A percentile compares a stretch with the other conserved stretches of the same genome.
Evolutionary conservation across 2,329 filamentous ascomycete species (phyloP).

Genomic region (Sporothrix phasma): DNA sequence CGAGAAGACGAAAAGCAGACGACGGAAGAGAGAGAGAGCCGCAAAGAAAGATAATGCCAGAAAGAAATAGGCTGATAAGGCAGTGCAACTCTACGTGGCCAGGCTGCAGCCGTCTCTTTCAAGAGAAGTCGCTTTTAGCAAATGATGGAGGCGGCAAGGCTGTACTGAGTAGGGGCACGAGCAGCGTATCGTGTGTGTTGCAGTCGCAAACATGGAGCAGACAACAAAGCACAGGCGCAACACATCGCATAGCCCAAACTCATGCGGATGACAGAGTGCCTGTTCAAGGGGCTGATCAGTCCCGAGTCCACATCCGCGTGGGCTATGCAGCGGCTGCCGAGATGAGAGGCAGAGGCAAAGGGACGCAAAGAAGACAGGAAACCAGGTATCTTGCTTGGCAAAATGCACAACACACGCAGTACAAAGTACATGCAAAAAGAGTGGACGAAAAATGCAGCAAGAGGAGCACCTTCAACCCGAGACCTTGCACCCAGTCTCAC

Average conservation of each 20-base stretch:
- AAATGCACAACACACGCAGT: neutral
- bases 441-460: neutral
- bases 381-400: neutral
- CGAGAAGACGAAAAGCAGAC: neutral
- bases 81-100: conserved; percentile 13
- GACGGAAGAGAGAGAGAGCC: neutral
- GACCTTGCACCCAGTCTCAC: neutral
- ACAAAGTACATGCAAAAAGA: neutral
- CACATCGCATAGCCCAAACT: neutral
- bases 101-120: neutral
- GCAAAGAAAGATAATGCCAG: neutral
- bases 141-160: neutral
- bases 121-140: neutral
- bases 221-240: neutral
- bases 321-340: neutral
- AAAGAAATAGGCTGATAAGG: conserved; percentile 3
- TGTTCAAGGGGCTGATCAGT: neutral
- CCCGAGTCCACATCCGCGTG: neutral
- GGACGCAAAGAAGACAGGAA: no score
- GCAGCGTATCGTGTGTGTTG: conserved; percentile 4
- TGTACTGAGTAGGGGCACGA: neutral
- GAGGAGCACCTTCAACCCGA: neutral
- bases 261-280: neutral
- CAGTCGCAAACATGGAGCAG: neutral
- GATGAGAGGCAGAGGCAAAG: neutral